Conservation (phyloP, 495 filamentous ascomycete genomes). For the Pyrenopolyporus hunteri region DNA sequence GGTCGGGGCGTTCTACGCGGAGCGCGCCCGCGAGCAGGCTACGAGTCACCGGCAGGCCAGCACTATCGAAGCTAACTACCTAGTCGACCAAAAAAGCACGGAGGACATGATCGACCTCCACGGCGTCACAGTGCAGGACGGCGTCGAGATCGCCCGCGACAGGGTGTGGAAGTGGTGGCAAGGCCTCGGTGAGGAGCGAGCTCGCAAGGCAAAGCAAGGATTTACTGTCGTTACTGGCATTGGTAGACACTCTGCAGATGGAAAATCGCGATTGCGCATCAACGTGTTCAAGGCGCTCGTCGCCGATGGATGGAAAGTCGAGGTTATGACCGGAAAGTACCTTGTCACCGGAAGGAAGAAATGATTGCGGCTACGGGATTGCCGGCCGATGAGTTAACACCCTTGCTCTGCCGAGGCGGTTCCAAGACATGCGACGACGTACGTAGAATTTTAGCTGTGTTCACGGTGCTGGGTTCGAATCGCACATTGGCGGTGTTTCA, state of each 20-base stretch:
- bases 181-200: conserved; percentile 63
- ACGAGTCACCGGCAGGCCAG: conserved; percentile 28
- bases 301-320: conserved; percentile 81
- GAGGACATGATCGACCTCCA: conserved; percentile 74
- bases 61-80: conserved; percentile 57
- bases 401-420: neutral
- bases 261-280: conserved; percentile 74
- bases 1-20: conserved; percentile 47
- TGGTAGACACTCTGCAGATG: conserved; percentile 79
- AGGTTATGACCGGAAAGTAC: conserved; percentile 69
- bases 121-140: conserved; percentile 80
- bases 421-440: neutral
- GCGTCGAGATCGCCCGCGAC: conserved; percentile 72
- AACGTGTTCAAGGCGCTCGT: conserved; percentile 79
- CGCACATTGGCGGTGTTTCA: conserved; percentile 24
- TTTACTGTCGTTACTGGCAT: conserved; percentile 81
- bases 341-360: conserved; percentile 62
- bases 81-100: conserved; percentile 66
- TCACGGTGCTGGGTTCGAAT: too few species aligned
- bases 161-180: conserved; percentile 82
- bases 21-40: conserved; percentile 42
- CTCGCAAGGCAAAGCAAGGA: conserved; percentile 52
- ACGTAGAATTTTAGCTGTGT: too few species aligned
- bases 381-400: neutral
- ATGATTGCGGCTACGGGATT: neutral